Evolutionary conservation across 495 filamentous ascomycete species (phyloP).

Genomic region (Aspergillus homomorphus): DNA sequence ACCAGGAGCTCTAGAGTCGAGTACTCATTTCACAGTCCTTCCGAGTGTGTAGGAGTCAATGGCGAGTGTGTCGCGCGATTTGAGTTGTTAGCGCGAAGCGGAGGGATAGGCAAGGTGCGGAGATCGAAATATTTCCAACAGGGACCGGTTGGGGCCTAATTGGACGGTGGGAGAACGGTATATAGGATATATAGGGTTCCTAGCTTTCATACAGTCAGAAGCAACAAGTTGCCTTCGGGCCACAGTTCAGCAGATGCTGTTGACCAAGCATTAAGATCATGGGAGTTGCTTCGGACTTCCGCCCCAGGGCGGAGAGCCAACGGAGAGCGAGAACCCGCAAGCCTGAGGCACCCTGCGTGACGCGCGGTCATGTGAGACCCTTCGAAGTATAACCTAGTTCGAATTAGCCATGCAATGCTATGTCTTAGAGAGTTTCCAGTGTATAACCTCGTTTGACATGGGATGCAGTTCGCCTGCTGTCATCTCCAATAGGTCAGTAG

Average conservation of each 20-base stretch:
- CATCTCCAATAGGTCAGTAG: background rate
- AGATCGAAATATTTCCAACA: conserved; percentile 5
- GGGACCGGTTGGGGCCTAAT: background rate
- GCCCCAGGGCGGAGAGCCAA: background rate
- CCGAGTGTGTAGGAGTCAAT: background rate
- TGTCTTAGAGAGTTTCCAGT: too few relatives aligned
- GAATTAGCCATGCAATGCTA: background rate
- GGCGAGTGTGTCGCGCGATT: background rate
- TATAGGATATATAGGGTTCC: background rate
- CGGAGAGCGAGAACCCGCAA: background rate
- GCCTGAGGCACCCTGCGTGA: conserved; percentile 40
- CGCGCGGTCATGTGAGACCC: conserved; percentile 34
- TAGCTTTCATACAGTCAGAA: background rate
- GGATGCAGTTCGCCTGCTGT: too few relatives aligned
- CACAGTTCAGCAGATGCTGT: background rate
- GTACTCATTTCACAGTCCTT: background rate
- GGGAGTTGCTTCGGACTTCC: background rate
- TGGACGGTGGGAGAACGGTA: background rate
- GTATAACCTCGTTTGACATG: too few relatives aligned
- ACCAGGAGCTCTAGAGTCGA: background rate
- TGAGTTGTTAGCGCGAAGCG: background rate
- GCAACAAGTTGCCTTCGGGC: background rate
- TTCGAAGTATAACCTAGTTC: background rate
- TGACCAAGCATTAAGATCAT: background rate
- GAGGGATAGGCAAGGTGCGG: conserved; percentile 11